phyloP scores from a whole-genome alignment of 2,329 filamentous ascomycete species.

The Nigrograna mackinnonii region DNA sequence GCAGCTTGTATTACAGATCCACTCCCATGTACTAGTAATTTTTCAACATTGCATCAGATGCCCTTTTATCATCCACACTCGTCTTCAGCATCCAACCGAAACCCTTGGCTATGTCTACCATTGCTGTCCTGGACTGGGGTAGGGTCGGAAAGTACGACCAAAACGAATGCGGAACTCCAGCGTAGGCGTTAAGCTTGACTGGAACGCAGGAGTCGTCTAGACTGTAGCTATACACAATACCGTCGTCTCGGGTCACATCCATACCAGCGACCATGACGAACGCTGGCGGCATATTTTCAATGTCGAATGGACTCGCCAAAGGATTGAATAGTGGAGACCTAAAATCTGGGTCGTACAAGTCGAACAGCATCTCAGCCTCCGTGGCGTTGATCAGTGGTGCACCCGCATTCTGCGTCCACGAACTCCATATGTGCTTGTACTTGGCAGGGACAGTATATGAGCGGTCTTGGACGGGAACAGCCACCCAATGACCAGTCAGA shows the following conservation, averaged over 20 bases:
- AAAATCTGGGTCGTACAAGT: slow-evolving; percentile 2
- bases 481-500: background rate
- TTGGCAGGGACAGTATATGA: slow-evolving; percentile 5
- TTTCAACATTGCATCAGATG: too few species aligned
- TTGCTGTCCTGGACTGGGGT: slow-evolving; percentile 19
- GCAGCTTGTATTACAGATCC: too few species aligned
- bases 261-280: slow-evolving; percentile 47
- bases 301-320: slow-evolving; percentile 1
- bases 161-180: slow-evolving; percentile 49
- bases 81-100: slow-evolving; percentile 33
- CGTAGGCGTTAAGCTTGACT: slow-evolving; percentile 49
- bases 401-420: slow-evolving; percentile 7
- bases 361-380: background rate
- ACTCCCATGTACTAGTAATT: too few species aligned
- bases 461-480: background rate
- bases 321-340: slow-evolving; percentile 10
- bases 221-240: slow-evolving; percentile 55
- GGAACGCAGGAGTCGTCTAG: slow-evolving; percentile 46
- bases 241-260: slow-evolving; percentile 57
- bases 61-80: too few species aligned
- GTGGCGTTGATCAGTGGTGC: slow-evolving; percentile 9
- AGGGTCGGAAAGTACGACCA: slow-evolving; percentile 29
- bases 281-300: slow-evolving; percentile 4
- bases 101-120: slow-evolving; percentile 28
- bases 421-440: slow-evolving; percentile 5